A percentile compares a stretch with the other conserved stretches of the same genome.
Evolutionary conservation across 805 yeast species (phyloP).

Genomic region (Barnettozyma botsteinii): DNA sequence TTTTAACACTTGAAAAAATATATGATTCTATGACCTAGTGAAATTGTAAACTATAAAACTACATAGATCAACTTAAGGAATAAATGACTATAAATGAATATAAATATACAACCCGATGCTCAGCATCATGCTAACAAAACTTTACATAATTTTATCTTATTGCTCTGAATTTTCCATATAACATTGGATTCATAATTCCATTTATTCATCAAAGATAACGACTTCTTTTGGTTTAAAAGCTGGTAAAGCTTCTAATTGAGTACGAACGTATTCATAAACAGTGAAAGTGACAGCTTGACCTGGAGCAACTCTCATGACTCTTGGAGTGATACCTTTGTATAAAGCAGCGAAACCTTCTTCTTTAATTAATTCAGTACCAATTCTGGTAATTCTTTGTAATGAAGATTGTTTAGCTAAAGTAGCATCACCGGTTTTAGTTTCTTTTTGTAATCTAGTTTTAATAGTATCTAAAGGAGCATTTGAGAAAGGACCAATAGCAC

Average conservation of each 20-base stretch:
- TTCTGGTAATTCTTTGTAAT: conserved; percentile 69
- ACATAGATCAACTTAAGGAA: too few species aligned
- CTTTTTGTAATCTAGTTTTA: conserved; percentile 94
- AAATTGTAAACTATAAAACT: neutral
- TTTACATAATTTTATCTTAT: neutral
- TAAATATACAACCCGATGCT: conserved; percentile 8
- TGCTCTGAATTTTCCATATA: neutral
- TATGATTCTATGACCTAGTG: too few species aligned
- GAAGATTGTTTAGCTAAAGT: conserved; percentile 46
- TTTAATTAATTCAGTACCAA: conserved; percentile 71
- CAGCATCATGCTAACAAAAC: conserved; percentile 9
- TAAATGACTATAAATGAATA: neutral
- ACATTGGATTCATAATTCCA: neutral
- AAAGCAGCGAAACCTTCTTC: conserved; percentile 88
- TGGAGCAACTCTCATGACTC: conserved; percentile 99
- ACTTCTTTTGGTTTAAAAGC: conserved; percentile 25
- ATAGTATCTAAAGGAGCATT: conserved; percentile 97
- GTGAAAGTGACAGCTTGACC: conserved; percentile 99
- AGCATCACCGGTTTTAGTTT: conserved; percentile 48
- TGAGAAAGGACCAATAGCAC: conserved; percentile 96
- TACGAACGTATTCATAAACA: conserved; percentile 85
- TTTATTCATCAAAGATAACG: conserved; percentile 28
- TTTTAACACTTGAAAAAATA: neutral
- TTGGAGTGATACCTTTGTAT: conserved; percentile 96
- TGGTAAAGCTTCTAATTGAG: conserved; percentile 43